phyloP scores from a whole-genome alignment of 768 basidiomycete genomes.

The Terana coerulea region DNA sequence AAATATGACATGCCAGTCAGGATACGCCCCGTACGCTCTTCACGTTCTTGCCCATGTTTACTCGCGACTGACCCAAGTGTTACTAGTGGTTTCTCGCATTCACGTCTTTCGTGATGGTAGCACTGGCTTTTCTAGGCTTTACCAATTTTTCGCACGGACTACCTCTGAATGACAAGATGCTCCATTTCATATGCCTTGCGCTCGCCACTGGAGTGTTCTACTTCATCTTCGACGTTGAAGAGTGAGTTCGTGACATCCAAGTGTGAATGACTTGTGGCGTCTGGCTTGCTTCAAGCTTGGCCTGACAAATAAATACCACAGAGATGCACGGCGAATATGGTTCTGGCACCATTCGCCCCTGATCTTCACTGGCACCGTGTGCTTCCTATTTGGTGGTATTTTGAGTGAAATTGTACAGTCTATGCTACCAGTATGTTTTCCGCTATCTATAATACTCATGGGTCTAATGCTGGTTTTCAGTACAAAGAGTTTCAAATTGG shows the following conservation, averaged over 20 bases:
- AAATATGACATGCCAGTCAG: conserved; percentile 70
- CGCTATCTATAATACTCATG: not conserved
- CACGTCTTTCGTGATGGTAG: conserved; percentile 62
- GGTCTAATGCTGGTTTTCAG: conserved; percentile 30
- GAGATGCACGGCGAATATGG: conserved; percentile 79
- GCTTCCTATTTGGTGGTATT: conserved; percentile 78
- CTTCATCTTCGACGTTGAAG: conserved; percentile 85
- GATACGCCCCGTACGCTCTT: conserved; percentile 56
- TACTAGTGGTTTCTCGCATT: conserved; percentile 78
- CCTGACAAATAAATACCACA: conserved; percentile 23
- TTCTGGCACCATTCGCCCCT: conserved; percentile 76
- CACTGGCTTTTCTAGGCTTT: conserved; percentile 74
- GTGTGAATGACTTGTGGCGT: not conserved
- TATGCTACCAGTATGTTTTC: conserved; percentile 56
- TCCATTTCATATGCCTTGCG: conserved; percentile 76
- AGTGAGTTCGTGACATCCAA: conserved; percentile 46
- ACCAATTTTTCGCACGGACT: conserved; percentile 62
- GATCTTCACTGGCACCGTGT: conserved; percentile 64
- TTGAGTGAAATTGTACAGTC: conserved; percentile 82
- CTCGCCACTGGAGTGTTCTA: conserved; percentile 79
- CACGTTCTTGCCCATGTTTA: not conserved
- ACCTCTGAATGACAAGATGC: conserved; percentile 74
- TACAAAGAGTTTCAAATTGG: conserved; percentile 70
- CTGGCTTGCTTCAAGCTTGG: not conserved
- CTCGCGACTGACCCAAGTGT: not conserved